phyloP scores from a whole-genome alignment of 495 filamentous ascomycete genomes.

The Lepidopterella palustris region DNA sequence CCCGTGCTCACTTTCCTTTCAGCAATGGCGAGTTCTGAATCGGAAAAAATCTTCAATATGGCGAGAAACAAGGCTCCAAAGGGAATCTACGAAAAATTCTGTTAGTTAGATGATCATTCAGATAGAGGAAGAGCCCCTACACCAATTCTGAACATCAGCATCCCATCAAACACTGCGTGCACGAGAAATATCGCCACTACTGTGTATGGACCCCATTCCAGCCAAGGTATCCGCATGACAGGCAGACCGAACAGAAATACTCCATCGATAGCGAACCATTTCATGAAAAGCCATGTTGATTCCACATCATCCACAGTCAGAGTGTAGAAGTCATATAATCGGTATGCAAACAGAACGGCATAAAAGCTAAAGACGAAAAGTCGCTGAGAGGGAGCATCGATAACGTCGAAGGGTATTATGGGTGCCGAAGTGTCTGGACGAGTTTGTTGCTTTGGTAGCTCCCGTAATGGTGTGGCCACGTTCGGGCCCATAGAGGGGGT shows the following conservation, averaged over 20 bases:
- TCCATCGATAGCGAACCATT: slow-evolving; percentile 82
- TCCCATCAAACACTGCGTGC: slow-evolving; percentile 65
- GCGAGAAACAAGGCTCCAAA: slow-evolving; percentile 59
- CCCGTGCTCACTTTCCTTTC: slow-evolving; percentile 82
- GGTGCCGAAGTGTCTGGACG: slow-evolving; percentile 42
- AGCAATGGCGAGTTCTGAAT: slow-evolving; percentile 82
- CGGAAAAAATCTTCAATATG: slow-evolving; percentile 69
- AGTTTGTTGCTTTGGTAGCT: slow-evolving; percentile 19
- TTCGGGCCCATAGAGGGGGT: slow-evolving; percentile 31
- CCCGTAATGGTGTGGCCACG: slow-evolving; percentile 16
- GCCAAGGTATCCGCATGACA: slow-evolving; percentile 83
- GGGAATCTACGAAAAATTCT: slow-evolving; percentile 49
- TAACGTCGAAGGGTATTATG: slow-evolving; percentile 62
- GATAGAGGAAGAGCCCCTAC: slow-evolving; percentile 41
- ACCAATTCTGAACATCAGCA: slow-evolving; percentile 88
- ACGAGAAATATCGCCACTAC: slow-evolving; percentile 57
- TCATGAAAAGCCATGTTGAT: slow-evolving; percentile 80
- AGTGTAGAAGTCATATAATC: slow-evolving; percentile 72
- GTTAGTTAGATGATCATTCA: slow-evolving; percentile 25
- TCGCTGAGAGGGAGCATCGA: slow-evolving; percentile 85
- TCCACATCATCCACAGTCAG: slow-evolving; percentile 69
- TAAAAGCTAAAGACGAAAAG: slow-evolving; percentile 78
- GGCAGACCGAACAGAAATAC: slow-evolving; percentile 80
- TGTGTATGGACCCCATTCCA: slow-evolving; percentile 75
- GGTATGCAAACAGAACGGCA: slow-evolving; percentile 63